Evolutionary conservation across 129 eudicot species (phyloP), one percentile per base, ranked within the genome.

Genomic region (Centella asiatica): DNA sequence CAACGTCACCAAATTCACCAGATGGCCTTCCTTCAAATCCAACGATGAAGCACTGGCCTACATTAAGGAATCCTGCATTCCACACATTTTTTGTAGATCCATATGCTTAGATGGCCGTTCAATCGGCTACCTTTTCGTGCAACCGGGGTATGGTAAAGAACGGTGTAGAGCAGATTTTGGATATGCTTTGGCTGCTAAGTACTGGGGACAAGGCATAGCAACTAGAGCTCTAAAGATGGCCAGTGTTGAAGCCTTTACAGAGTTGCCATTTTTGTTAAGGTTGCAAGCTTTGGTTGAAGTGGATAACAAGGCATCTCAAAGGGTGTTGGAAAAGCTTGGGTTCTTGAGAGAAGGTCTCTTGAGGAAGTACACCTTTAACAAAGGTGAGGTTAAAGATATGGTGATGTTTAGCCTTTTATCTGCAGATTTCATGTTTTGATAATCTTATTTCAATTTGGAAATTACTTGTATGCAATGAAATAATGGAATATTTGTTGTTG

Each of bases 251-350:
- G 50, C 58, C 4, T 57, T 76, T 19, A 7, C n/a, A 11, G 64
- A 69, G 13, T 65, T 57, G 1, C 81, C 76, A 28, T 22, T 36
- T 13, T 22, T 76, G 32, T 47, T 57, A 27, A 70, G 76, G 65
- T 51, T 76, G 26, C 60, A 76, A 32, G 81, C 69, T 49, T 39
- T 36, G 18, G 76, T 60, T 40, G 54, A 42, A 59, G 57, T 29
- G 12, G 76, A 70, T 25, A 76, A 70, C 44, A 44, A 37, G 33
- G 76, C 69, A 1, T 70, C 76, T 12, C 72, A 70, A n/a, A 57
- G 76, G 50, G 76, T 70, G 28, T 31, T 70, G 50, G 76, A 76
- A 36, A 76, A 76, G 46, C 33, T 64, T 22, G 81, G 81, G n/a
- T 70, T 76, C 42, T 12, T 25, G 2, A 70, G 39, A 25, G 77